A percentile compares a stretch with the other conserved stretches of the same genome.
These are phyloP conservation scores for Pulveroboletus sp. DNA, from an alignment of 768 basidiomycete genomes.

Conservation along the genomic window DNA sequence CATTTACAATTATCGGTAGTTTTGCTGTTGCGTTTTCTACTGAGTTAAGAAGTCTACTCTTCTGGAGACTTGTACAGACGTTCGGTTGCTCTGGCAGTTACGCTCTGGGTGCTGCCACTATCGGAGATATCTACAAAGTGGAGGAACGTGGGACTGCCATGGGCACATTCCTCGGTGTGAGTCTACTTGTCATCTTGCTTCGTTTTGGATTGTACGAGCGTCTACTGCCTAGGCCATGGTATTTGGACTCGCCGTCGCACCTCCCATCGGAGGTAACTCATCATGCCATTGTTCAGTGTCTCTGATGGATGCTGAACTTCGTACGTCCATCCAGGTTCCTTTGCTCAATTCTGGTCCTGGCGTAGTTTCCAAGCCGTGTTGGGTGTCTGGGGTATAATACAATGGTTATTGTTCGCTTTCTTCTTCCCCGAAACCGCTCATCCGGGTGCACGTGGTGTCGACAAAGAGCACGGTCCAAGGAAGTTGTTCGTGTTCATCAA, in stretches of 20 bases:
- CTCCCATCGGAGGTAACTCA: conserved; percentile 47
- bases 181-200: conserved; percentile 1
- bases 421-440: conserved; percentile 67
- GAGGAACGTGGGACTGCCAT: too few species aligned
- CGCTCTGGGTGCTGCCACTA: too few species aligned
- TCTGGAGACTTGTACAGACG: conserved; percentile 34
- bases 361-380: conserved; percentile 50
- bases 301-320: neutral
- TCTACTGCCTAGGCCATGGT: conserved; percentile 36
- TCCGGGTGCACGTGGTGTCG: conserved; percentile 52
- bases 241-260: conserved; percentile 59
- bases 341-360: conserved; percentile 63
- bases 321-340: conserved; percentile 32
- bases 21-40: conserved; percentile 50
- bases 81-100: too few species aligned
- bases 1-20: conserved; percentile 54
- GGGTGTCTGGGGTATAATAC: conserved; percentile 36
- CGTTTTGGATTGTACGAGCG: neutral
- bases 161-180: conserved; percentile 49
- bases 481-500: neutral
- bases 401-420: conserved; percentile 37
- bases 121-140: too few species aligned
- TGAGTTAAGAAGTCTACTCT: conserved; percentile 43
- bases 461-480: conserved; percentile 32
- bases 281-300: neutral